Base-by-base conservation (phyloP, 768 basidiomycete species). In the Leccinum boreale region DNA sequence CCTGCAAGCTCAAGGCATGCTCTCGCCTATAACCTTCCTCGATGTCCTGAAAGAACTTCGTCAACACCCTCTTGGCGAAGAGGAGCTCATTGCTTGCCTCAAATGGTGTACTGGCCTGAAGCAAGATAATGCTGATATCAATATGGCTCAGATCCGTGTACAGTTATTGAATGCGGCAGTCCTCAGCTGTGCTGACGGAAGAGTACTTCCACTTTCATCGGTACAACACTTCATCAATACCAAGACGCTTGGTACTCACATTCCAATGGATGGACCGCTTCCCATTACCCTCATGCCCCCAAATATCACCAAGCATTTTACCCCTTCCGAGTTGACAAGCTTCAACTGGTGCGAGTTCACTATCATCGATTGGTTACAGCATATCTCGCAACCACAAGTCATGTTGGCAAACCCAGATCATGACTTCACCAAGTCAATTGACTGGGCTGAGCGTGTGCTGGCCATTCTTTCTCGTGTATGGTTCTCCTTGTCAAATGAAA, bases 301-400 rank as follows among this genome's bases (percentile, higher is more conserved):
- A 8, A 52, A 47, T 39, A 44, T 65, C 42, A 60, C 63, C 61
- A 85, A 83, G 58, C 70, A 80, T 14, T 80, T 95, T 59, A 68
- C 79, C 7, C 63, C 80, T 0, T 76, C 78, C 3, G 75, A 79
- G 23, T 74, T 95, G 6, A 61, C 70, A 4, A 76, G 81, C 7
- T 91, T 98, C 61, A 84, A 83, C 2, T 96, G 94, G 90, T 74
- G 76, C 21, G 93, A 97, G 67, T 76, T 98, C 8, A 79, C 83
- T 0, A 69, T 95, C 21, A 68, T 81, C 5, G 84, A 92, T 17
- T 98, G 95, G 92, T 64, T 95, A 53, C 73, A 74, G 17, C 80
- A 88, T 71, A 74, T 97, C 51, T 77, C 83, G 29, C 78, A 78
- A 50, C 71, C 81, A 1, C 61, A 75, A 3, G 73, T 83, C 44